phyloP scores from a whole-genome alignment of 495 filamentous ascomycete genomes.

The Durotheca rogersii region DNA sequence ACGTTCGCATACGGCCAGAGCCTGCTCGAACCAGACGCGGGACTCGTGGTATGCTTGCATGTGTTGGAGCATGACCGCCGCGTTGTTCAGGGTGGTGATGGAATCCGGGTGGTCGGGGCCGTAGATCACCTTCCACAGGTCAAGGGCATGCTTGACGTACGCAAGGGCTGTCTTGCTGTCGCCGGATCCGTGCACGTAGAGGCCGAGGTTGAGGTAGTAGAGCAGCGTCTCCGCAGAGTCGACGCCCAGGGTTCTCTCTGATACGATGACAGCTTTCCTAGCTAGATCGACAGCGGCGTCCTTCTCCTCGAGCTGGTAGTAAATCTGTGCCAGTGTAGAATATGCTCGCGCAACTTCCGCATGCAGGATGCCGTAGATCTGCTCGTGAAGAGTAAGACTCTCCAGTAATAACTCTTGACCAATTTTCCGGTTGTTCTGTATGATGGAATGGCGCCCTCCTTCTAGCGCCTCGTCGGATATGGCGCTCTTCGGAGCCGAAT shows the following conservation, averaged over 20 bases:
- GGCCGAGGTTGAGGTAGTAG: slow-evolving; percentile 89
- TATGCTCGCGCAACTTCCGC: slow-evolving; percentile 96
- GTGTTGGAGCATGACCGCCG: slow-evolving; percentile 95
- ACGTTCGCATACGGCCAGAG: slow-evolving; percentile 79
- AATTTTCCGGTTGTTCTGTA: slow-evolving; percentile 91
- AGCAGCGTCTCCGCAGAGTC: slow-evolving; percentile 92
- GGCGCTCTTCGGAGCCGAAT: slow-evolving; percentile 81
- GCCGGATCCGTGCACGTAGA: slow-evolving; percentile 90
- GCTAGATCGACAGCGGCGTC: slow-evolving; percentile 91
- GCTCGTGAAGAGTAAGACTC: slow-evolving; percentile 93
- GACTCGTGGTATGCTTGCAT: slow-evolving; percentile 90
- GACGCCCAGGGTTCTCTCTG: slow-evolving; percentile 90
- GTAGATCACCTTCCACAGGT: slow-evolving; percentile 96
- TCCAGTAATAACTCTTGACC: slow-evolving; percentile 95
- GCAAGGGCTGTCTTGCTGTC: slow-evolving; percentile 80
- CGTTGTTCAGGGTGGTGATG: slow-evolving; percentile 98
- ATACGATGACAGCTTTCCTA: slow-evolving; percentile 92
- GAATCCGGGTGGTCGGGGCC: slow-evolving; percentile 92
- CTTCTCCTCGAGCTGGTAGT: slow-evolving; percentile 95
- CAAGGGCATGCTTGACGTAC: slow-evolving; percentile 89
- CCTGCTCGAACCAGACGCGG: slow-evolving; percentile 93
- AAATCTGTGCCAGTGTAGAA: slow-evolving; percentile 89
- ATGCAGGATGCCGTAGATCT: slow-evolving; percentile 97
- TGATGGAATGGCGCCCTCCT: slow-evolving; percentile 89
- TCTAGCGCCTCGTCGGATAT: slow-evolving; percentile 95